Percentiles rank a stretch among this genome's conserved stretches.
phyloP scores from a whole-genome alignment of 2,329 filamentous ascomycete genomes.

The Colletotrichum eremochloae region DNA sequence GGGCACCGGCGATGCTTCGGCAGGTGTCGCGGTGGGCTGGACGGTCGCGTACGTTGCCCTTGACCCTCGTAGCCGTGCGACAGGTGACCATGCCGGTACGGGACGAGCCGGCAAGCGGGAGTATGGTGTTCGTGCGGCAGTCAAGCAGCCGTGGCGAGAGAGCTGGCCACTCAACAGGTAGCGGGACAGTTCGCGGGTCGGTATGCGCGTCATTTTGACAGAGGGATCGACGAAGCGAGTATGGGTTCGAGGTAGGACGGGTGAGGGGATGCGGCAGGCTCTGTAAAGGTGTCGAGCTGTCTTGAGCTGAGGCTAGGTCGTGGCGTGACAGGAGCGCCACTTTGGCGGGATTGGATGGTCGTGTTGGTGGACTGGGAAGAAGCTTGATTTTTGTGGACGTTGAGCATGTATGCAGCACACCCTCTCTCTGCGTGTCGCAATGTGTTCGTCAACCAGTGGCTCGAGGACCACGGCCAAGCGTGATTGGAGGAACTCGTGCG shows the following conservation, averaged over 20 bases:
- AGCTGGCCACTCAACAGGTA: slow-evolving; percentile 64
- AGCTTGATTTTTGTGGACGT: not conserved
- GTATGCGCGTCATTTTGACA: slow-evolving; percentile 58
- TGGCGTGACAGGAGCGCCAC: not conserved
- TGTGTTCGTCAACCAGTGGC: slow-evolving; percentile 34
- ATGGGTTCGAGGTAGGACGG: not conserved
- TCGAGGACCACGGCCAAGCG: not conserved
- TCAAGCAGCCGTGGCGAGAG: slow-evolving; percentile 57
- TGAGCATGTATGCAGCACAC: slow-evolving; percentile 18
- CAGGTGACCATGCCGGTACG: slow-evolving; percentile 32
- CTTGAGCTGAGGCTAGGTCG: not conserved
- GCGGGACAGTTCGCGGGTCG: slow-evolving; percentile 59
- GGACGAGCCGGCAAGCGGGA: slow-evolving; percentile 33
- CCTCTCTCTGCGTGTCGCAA: slow-evolving; percentile 1
- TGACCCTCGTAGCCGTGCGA: not conserved
- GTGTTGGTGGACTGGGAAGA: not conserved
- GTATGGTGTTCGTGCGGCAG: slow-evolving; percentile 6
- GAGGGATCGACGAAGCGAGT: not conserved
- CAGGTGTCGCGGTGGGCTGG: slow-evolving; percentile 42
- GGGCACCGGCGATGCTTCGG: slow-evolving; percentile 56
- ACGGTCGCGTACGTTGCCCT: slow-evolving; percentile 47
- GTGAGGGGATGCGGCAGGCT: not conserved
- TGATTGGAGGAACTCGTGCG: slow-evolving; percentile 32
- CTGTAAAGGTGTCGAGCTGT: not conserved
- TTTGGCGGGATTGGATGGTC: not conserved